Base-by-base conservation (phyloP, 352 stramenopile species). In the Globisporangium nodosum region DNA sequence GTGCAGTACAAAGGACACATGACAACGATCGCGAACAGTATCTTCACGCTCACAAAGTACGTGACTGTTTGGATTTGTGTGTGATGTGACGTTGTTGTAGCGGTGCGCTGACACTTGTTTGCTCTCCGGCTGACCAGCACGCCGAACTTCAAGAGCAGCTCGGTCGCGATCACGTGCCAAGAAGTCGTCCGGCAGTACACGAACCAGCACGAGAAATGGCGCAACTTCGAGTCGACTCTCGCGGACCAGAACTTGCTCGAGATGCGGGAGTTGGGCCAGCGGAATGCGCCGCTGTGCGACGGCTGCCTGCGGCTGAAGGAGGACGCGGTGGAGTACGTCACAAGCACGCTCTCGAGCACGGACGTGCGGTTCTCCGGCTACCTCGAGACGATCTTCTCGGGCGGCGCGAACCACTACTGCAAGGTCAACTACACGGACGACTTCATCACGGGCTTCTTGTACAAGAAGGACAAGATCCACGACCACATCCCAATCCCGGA, bases 401-500 rank as follows among this genome's bases (percentile, higher is more conserved):
- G 81, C 6, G 73, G 76, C 24, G 81, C 85, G 16, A 92, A 74
- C 31, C 80, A 92, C 57, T 84, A 90, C 52, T 93, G 85, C 65
- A 92, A 90, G 56, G 78, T 94, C 27, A 92, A 89, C 51, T 83
- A 82, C 33, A 91, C 76, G 12, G 85, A 92, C 53, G 85, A 94
- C 58, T 92, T 88, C 45, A 87, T 93, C 59, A 90, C 82, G 54
- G 85, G 85, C 16, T 94, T 94, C 58, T 70, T 94, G 69, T 94
- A 90, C 83, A 94, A 94, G 67, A 94, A 94, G 60, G 85, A 94
- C 70, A 94, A 94, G 60, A 92, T 94, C 45, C 85, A 94, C 64
- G 85, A 94, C 48, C 85, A 94, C 61, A 91, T 94, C 55, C 85
- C 85, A 47, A 90, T 94, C 53, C 85, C 85, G 6, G 83, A 94